These are phyloP conservation scores for Sporothrix pseudoabietina DNA, from an alignment of 2,329 filamentous ascomycete genomes.

Conservation along the genomic window DNA sequence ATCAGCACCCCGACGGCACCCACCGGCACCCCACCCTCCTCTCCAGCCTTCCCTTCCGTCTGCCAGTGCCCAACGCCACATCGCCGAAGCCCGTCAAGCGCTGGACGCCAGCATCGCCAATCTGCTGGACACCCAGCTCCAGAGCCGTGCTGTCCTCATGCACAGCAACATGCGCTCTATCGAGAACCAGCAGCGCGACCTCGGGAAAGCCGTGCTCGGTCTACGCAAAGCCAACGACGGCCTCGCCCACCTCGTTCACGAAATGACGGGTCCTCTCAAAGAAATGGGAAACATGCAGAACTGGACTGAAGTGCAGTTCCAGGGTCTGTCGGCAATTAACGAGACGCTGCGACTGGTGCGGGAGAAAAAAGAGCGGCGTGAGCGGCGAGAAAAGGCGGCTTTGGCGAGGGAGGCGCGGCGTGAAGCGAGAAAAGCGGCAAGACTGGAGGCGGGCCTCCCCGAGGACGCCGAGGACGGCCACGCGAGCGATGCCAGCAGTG, in stretches of 20 bases:
- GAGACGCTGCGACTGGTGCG: slow-evolving; percentile 63
- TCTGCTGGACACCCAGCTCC: slow-evolving; percentile 68
- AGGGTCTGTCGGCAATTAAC: slow-evolving; percentile 65
- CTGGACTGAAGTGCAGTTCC: slow-evolving; percentile 80
- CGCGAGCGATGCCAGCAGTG: slow-evolving; percentile 25
- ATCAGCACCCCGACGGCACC: not conserved
- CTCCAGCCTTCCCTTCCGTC: slow-evolving; percentile 46
- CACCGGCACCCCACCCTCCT: not conserved
- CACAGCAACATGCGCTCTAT: slow-evolving; percentile 70
- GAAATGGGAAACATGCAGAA: slow-evolving; percentile 83
- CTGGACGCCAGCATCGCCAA: slow-evolving; percentile 67
- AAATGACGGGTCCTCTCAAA: slow-evolving; percentile 67
- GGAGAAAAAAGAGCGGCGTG: slow-evolving; percentile 35
- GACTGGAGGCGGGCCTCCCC: not conserved
- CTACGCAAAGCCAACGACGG: slow-evolving; percentile 66
- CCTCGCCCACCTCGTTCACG: slow-evolving; percentile 64
- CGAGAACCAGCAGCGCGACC: slow-evolving; percentile 66
- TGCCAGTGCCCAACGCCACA: slow-evolving; percentile 49
- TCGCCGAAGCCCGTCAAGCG: slow-evolving; percentile 60
- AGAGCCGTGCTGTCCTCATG: slow-evolving; percentile 66
- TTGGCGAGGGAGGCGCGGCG: slow-evolving; percentile 25
- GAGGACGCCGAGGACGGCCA: not conserved
- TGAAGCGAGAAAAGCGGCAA: slow-evolving; percentile 17
- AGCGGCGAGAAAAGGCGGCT: slow-evolving; percentile 30
- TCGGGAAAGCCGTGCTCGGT: slow-evolving; percentile 60